These are phyloP conservation scores for Parastagonospora nodorum DNA, from an alignment of 2,329 filamentous ascomycete species.

Conservation along the genomic window DNA sequence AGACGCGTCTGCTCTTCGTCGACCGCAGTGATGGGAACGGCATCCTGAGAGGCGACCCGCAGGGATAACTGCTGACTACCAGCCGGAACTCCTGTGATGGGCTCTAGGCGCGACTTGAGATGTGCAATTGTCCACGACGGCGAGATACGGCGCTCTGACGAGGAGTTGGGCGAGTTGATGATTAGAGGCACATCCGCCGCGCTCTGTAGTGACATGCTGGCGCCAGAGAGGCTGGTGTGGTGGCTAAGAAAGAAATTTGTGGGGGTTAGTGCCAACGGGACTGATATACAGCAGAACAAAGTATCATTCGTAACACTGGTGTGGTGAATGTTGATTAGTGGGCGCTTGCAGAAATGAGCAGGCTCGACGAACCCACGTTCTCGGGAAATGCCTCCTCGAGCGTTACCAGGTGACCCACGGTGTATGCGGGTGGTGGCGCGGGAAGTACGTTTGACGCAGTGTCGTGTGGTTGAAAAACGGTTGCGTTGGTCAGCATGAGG, in stretches of 20 bases:
- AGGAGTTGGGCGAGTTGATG: slow-evolving; percentile 75
- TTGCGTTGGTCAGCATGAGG: background rate
- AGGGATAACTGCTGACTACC: slow-evolving; percentile 76
- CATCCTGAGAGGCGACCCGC: slow-evolving; percentile 66
- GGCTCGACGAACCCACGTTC: slow-evolving; percentile 5
- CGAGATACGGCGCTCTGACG: slow-evolving; percentile 87
- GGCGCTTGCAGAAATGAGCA: slow-evolving; percentile 4
- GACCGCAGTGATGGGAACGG: slow-evolving; percentile 68
- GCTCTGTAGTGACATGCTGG: slow-evolving; percentile 41
- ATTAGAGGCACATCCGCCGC: slow-evolving; percentile 77
- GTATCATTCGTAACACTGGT: slow-evolving; percentile 8
- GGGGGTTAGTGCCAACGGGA: slow-evolving; percentile 14
- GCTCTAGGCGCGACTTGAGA: slow-evolving; percentile 86
- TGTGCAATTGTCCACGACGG: slow-evolving; percentile 88
- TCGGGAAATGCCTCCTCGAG: slow-evolving; percentile 4
- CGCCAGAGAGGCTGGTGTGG: slow-evolving; percentile 5
- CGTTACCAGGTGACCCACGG: slow-evolving; percentile 18
- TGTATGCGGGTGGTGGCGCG: slow-evolving; percentile 9
- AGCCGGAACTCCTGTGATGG: slow-evolving; percentile 89
- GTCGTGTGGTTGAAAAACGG: no score
- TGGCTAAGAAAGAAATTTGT: slow-evolving; percentile 1
- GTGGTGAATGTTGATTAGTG: slow-evolving; percentile 4
- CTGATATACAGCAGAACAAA: slow-evolving; percentile 13
- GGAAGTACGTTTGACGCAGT: background rate
- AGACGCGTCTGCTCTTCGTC: slow-evolving; percentile 75